Conservation (phyloP, 192 early-diverging fungal genomes). For the Mycoemilia scoparia region DNA sequence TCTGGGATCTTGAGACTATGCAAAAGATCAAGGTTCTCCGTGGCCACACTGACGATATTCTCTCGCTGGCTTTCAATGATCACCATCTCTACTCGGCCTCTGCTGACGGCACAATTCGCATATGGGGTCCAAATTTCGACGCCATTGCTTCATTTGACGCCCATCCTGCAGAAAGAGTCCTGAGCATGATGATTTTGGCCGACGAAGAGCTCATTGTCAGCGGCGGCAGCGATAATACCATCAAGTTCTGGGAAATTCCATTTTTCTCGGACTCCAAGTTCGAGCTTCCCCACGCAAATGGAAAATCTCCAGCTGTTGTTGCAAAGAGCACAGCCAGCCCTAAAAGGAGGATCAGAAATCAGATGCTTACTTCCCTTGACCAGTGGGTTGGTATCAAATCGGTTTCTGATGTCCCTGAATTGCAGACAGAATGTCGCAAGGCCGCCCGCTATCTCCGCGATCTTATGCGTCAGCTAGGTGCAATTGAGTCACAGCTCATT, state of each 20-base stretch:
- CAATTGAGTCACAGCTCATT: slow-evolving; percentile 33
- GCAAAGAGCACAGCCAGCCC: background rate
- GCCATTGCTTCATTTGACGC: slow-evolving; percentile 28
- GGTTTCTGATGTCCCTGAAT: slow-evolving; percentile 44
- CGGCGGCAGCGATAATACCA: slow-evolving; percentile 38
- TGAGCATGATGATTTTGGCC: slow-evolving; percentile 14
- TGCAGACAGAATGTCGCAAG: slow-evolving; percentile 49
- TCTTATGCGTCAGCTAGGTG: slow-evolving; percentile 46
- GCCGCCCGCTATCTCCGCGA: slow-evolving; percentile 55
- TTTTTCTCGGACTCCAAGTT: too few species aligned
- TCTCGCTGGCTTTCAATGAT: slow-evolving; percentile 27
- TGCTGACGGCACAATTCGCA: slow-evolving; percentile 47
- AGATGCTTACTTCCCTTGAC: slow-evolving; percentile 40
- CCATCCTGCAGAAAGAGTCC: slow-evolving; percentile 34
- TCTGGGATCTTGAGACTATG: slow-evolving; percentile 59
- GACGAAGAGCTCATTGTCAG: slow-evolving; percentile 32
- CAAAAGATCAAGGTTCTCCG: slow-evolving; percentile 24
- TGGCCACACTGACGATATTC: slow-evolving; percentile 33
- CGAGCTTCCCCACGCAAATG: background rate
- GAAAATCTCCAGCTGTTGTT: background rate
- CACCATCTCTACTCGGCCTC: slow-evolving; percentile 38
- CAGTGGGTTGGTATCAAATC: slow-evolving; percentile 52
- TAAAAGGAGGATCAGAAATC: slow-evolving; percentile 5
- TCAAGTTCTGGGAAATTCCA: slow-evolving; percentile 39
- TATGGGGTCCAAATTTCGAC: slow-evolving; percentile 48